These are phyloP conservation scores for Globisporangium paroecandrum DNA, from an alignment of 352 stramenopile genomes.

Conservation along the genomic window DNA sequence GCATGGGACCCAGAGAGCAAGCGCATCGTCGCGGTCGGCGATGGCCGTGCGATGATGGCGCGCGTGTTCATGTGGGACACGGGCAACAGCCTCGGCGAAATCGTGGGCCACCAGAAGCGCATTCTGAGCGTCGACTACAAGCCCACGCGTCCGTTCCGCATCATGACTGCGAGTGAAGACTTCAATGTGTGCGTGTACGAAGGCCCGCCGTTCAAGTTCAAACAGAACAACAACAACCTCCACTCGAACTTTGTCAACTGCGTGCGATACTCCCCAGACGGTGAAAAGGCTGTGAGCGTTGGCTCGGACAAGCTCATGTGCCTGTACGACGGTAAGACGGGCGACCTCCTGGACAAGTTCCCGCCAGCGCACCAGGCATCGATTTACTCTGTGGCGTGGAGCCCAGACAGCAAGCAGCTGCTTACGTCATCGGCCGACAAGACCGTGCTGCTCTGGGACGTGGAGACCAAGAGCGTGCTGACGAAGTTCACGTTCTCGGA, in stretches of 20 bases:
- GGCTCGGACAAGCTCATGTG: conserved; percentile 94
- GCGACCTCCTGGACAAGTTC: conserved; percentile 82
- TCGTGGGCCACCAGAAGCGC: conserved; percentile 93
- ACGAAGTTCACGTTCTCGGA: conserved; percentile 79
- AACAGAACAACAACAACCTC: conserved; percentile 89
- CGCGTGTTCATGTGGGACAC: conserved; percentile 97
- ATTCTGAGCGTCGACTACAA: conserved; percentile 93
- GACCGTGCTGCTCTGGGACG: conserved; percentile 91
- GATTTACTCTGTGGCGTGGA: conserved; percentile 96
- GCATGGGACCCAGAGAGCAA: conserved; percentile 96
- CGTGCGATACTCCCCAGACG: conserved; percentile 92
- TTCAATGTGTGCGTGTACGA: conserved; percentile 94
- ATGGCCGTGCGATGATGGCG: conserved; percentile 74
- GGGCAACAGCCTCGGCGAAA: conserved; percentile 93
- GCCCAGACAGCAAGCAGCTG: conserved; percentile 85
- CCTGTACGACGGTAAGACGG: conserved; percentile 93
- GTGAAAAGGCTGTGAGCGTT: conserved; percentile 88
- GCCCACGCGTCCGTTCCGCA: conserved; percentile 91
- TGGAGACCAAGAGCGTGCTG: conserved; percentile 63
- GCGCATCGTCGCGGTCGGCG: conserved; percentile 88
- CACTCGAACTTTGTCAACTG: conserved; percentile 97
- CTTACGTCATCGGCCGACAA: conserved; percentile 96
- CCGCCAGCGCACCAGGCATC: conserved; percentile 83
- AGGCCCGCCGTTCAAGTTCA: conserved; percentile 95
- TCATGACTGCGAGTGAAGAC: conserved; percentile 95